Evolutionary conservation across 1,284 basidiomycete genomes (phyloP).

Genomic region (Blastosporella zonata): DNA sequence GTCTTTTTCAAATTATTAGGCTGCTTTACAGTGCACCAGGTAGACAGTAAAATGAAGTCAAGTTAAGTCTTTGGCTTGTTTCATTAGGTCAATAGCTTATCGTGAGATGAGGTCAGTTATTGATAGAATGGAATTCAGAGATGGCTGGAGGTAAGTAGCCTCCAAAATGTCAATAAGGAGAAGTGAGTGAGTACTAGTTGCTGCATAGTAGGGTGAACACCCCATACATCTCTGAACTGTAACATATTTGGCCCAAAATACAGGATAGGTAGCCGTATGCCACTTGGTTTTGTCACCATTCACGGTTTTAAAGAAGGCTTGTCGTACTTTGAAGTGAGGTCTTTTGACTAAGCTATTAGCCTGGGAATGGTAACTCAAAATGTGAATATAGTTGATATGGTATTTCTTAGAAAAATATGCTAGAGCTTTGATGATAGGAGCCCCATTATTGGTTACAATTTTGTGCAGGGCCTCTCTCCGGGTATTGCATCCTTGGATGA

Average conservation of each 20-base stretch:
- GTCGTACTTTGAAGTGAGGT: neutral
- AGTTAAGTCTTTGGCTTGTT: slow-evolving; percentile 7
- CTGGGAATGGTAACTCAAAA: neutral
- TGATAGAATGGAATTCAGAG: slow-evolving; percentile 20
- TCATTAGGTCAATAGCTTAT: slow-evolving; percentile 25
- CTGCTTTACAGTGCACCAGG: neutral
- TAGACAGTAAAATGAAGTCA: neutral
- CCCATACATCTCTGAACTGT: neutral
- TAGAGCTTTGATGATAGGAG: neutral
- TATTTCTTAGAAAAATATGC: neutral
- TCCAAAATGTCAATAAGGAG: slow-evolving; percentile 38
- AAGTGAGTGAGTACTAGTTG: slow-evolving; percentile 33
- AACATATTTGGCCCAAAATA: neutral
- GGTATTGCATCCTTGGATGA: neutral
- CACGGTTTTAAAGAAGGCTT: neutral
- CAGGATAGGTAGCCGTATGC: slow-evolving; percentile 23
- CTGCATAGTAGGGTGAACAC: slow-evolving; percentile 25
- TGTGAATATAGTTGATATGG: neutral
- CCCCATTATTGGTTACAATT: neutral
- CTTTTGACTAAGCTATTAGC: neutral
- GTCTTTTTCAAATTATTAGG: slow-evolving; percentile 1
- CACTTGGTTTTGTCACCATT: slow-evolving; percentile 32
- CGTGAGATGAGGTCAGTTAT: no score
- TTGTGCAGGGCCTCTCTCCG: neutral
- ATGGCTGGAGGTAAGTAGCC: slow-evolving; percentile 32